Conservation (phyloP, 2,329 filamentous ascomycete species). For the Ophiostoma australiae region DNA sequence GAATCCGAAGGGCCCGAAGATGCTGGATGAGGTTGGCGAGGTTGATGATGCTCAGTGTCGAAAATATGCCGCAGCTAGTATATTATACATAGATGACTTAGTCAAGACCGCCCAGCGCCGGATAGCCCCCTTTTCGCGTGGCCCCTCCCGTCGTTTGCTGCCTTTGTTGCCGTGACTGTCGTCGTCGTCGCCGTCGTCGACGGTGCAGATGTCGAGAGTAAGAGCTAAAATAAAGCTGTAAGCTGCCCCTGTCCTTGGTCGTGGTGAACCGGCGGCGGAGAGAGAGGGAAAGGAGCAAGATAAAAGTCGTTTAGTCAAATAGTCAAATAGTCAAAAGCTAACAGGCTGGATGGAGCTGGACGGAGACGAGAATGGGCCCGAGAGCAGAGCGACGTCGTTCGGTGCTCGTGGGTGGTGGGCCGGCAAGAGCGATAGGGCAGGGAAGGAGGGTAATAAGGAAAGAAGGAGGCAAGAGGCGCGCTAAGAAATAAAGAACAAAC, state of each 20-base stretch:
- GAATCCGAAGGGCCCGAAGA: not conserved
- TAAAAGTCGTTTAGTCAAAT: not conserved
- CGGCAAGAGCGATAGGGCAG: not conserved
- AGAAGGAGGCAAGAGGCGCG: not conserved
- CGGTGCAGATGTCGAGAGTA: not conserved
- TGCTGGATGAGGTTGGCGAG: not conserved
- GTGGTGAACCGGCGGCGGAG: constrained; percentile 1
- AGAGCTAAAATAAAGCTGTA: not conserved
- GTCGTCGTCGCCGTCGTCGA: not conserved
- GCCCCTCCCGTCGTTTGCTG: not conserved
- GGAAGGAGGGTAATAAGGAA: not conserved
- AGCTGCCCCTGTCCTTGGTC: not conserved
- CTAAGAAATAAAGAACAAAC: constrained; percentile 2
- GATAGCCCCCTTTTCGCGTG: not conserved
- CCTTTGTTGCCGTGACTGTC: not conserved
- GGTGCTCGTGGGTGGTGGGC: not conserved
- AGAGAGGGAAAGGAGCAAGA: not conserved
- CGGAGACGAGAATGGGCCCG: not conserved
- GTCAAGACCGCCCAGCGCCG: not conserved
- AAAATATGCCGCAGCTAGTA: not conserved
- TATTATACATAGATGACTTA: not conserved
- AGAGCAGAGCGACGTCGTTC: not conserved
- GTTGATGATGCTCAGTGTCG: not conserved
- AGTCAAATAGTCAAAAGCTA: not conserved
- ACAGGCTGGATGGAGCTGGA: not conserved